These are phyloP conservation scores for Melanomma pulvis-pyrius DNA, from an alignment of 495 filamentous ascomycete species.

Conservation along the genomic window DNA sequence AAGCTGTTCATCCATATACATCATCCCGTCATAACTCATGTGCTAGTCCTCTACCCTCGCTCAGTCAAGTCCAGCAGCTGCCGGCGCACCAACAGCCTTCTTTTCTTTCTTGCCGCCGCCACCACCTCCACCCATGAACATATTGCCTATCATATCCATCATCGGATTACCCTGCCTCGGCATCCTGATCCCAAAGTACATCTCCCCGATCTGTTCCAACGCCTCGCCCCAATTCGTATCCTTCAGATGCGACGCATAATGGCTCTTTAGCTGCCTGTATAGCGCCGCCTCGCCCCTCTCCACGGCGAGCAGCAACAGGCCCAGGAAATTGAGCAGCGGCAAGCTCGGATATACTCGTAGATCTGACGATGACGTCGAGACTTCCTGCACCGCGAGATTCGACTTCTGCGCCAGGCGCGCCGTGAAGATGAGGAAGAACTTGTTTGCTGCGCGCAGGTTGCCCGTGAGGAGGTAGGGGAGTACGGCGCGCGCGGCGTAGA, in stretches of 20 bases:
- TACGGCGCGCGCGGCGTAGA: slow-evolving; percentile 85
- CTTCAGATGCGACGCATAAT: slow-evolving; percentile 75
- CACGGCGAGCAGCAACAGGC: slow-evolving; percentile 76
- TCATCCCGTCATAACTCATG: slow-evolving; percentile 8
- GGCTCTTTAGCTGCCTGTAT: slow-evolving; percentile 78
- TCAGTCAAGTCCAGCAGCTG: slow-evolving; percentile 60
- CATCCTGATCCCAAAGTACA: slow-evolving; percentile 95
- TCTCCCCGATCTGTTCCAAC: slow-evolving; percentile 85
- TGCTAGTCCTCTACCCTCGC: neutral
- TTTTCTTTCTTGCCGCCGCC: slow-evolving; percentile 34
- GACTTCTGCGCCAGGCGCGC: slow-evolving; percentile 70
- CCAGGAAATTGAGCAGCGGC: slow-evolving; percentile 91
- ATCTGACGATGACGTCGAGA: slow-evolving; percentile 74
- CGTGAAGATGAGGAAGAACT: slow-evolving; percentile 78
- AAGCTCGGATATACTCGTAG: slow-evolving; percentile 81
- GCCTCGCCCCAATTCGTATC: slow-evolving; percentile 83
- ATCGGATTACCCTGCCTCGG: slow-evolving; percentile 85
- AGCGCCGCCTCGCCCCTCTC: slow-evolving; percentile 78
- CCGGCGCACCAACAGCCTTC: slow-evolving; percentile 38
- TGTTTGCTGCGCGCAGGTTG: slow-evolving; percentile 86
- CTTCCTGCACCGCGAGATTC: slow-evolving; percentile 73
- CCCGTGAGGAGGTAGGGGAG: slow-evolving; percentile 89
- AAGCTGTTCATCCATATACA: neutral
- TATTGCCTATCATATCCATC: slow-evolving; percentile 95
- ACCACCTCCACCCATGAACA: slow-evolving; percentile 62